Evolutionary conservation across 805 yeast genomes (phyloP).

Genomic region (Nakazawaea wyomingensis): DNA sequence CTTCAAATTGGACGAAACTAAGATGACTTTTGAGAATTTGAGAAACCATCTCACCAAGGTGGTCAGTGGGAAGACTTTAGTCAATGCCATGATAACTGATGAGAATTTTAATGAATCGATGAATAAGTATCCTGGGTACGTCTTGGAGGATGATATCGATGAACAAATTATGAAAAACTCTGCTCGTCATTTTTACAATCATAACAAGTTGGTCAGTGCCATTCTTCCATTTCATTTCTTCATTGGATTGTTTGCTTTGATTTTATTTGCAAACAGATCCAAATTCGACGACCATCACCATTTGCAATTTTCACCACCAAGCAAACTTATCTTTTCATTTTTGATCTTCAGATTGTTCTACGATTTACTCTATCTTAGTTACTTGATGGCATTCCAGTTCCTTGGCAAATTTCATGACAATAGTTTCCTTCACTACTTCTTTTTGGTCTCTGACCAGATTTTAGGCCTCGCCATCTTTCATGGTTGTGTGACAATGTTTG

Average conservation of each 20-base stretch:
- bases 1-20: not conserved
- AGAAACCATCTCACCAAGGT: not conserved
- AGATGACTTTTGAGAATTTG: not conserved
- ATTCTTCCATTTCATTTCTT: constrained; percentile 4
- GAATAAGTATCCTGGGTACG: not conserved
- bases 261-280: not conserved
- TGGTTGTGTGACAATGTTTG: constrained; percentile 1
- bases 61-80: not conserved
- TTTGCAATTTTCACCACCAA: constrained; percentile 1
- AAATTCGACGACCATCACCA: not conserved
- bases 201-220: constrained; percentile 6
- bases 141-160: not conserved
- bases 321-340: constrained; percentile 3
- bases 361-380: constrained; percentile 3
- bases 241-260: constrained; percentile 1
- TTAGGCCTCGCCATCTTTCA: constrained; percentile 1
- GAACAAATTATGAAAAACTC: not conserved
- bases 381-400: constrained; percentile 3
- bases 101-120: not conserved
- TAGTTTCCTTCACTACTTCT: not conserved
- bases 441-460: constrained; percentile 6
- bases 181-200: constrained; percentile 3
- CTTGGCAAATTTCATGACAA: constrained; percentile 4
- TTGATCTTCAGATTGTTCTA: constrained; percentile 6
- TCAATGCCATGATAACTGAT: not conserved